Evolutionary conservation across 352 stramenopile genomes (phyloP), one percentile per base, ranked within the genome.

Genomic region (Phytopythium mirpurense): DNA sequence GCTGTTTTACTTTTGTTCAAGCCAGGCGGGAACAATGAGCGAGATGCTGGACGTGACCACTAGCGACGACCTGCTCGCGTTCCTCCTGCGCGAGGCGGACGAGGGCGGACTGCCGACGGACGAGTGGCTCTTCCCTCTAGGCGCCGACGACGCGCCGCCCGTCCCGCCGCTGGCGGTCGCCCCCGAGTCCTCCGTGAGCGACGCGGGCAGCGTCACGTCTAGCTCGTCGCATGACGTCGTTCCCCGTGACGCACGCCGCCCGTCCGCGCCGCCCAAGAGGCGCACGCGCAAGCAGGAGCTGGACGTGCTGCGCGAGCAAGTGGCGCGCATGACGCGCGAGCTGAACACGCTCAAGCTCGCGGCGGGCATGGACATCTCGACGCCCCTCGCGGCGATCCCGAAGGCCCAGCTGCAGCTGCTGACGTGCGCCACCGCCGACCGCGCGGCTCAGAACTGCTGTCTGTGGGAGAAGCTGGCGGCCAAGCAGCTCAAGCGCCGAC

Each of bases 261-360:
- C 16, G 35, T 21, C 35, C 1, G n/a, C 18, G 15, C 37, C n/a
- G 7, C 37, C 44, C 7, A 51, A 37, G 44, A 26, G 44, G 16
- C 44, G 18, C 26, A 51, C 44, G 24, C 44, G 44, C 29, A 51
- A 51, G 27, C 18, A 51, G 18, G 26, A 51, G 27, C 24, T 51
- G 6, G 26, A n/a, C 12, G 3, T 2, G 16, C n/a, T 51, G 27
- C 44, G 44, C 15, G 27, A 51, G 9, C 12, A 51, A 15, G 44
- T 26, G 29, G 26, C 2, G 16, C 27, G 15, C 6, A 16, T 51
- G 16, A 51, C 44, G 44, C 18, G 12, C 21, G 15, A 51, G 24
- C 44, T 51, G 15, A 3, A 37, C 44, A 0, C 44, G n/a, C 44
- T 51, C 11, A 51, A 51, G 44, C 24, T 24, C 5, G 44, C 26